These are phyloP conservation scores for Colletotrichum orchidophilum DNA, from an alignment of 2,329 filamentous ascomycete genomes.

Conservation along the genomic window DNA sequence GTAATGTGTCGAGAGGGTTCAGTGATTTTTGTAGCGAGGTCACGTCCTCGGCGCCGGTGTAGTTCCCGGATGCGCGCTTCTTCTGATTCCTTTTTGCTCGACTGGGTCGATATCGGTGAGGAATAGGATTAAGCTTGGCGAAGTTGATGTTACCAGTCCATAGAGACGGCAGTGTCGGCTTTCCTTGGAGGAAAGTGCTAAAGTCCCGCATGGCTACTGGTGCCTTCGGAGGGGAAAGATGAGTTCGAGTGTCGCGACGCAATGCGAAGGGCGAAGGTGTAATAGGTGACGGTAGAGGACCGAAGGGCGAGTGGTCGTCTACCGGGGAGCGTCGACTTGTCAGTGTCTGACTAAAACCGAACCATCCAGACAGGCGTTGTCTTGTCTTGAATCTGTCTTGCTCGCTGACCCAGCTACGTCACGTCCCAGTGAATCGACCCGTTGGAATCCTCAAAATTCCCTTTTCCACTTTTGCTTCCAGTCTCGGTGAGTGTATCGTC, in stretches of 20 bases:
- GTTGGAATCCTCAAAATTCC: constrained; percentile 7
- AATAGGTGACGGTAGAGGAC: constrained; percentile 3
- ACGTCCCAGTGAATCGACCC: constrained; percentile 1
- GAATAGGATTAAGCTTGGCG: constrained; percentile 53
- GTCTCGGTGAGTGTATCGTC: background rate
- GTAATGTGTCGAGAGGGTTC: constrained; percentile 80
- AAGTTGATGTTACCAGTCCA: constrained; percentile 53
- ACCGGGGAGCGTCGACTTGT: constrained; percentile 3
- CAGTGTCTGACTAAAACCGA: constrained; percentile 17
- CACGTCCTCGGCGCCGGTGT: constrained; percentile 65
- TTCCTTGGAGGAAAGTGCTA: constrained; percentile 47
- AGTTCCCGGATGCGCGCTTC: constrained; percentile 43
- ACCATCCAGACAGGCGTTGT: constrained; percentile 23
- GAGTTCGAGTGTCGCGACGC: background rate
- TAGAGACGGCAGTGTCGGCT: constrained; percentile 49
- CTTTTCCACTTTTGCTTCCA: background rate
- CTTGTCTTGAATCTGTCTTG: background rate
- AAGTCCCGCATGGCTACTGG: constrained; percentile 48
- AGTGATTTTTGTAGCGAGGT: constrained; percentile 83
- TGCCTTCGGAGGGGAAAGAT: background rate
- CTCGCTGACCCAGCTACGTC: constrained; percentile 20
- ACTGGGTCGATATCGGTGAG: constrained; percentile 50
- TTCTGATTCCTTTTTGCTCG: constrained; percentile 51
- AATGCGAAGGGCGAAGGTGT: background rate
- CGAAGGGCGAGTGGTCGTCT: constrained; percentile 10